Base-by-base conservation (phyloP, 2,329 filamentous ascomycete genomes). In the Lachnellula hyalina region DNA sequence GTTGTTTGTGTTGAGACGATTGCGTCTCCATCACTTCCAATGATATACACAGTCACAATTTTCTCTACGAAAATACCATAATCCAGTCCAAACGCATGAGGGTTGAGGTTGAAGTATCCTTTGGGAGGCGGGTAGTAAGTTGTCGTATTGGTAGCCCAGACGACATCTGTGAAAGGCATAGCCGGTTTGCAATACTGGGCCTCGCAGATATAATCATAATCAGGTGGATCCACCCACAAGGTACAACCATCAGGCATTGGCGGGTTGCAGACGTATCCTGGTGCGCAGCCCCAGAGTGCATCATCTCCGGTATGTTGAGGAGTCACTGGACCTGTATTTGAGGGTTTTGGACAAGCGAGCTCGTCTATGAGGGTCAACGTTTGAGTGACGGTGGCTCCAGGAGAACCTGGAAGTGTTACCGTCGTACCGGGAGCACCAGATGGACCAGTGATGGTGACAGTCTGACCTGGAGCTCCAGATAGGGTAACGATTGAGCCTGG, bases 61-160 rank as follows among this genome's bases (percentile, higher is more conserved):
- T 77, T 64, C 23, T 75, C 70, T 19, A 75, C 74, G 57, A 86
- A 88, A 17, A 88, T 83, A 42, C 78, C 79, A 55, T 81, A 85
- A 49, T 75, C 79, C 15, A 89, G 72, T 4, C 84, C 85, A 55
- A 89, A 89, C 0, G 75, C 75, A 1, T 73, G 67, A 0, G 86
- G 82, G 53, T 84, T 74, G n/a, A 89, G 74, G 55, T 87, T 78
- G 71, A 84, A 89, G 66, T 87, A 88, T 3, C 77, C 81, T 0
- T 74, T 66, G 0, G 73, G 74, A 1, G 78, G 74, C 2, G 77
- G 77, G 58, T 78, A 84, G 63, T 79, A 83, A 15, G 70, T 59
- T 0, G 78, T 81, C 44, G 72, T 54, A 53, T 75, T 74, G 1
- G 67, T 61, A 0, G 68, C 61, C 81, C 80, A 84, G 2, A 44